Conservation (phyloP, 768 basidiomycete species). For the Collybia nuda region DNA sequence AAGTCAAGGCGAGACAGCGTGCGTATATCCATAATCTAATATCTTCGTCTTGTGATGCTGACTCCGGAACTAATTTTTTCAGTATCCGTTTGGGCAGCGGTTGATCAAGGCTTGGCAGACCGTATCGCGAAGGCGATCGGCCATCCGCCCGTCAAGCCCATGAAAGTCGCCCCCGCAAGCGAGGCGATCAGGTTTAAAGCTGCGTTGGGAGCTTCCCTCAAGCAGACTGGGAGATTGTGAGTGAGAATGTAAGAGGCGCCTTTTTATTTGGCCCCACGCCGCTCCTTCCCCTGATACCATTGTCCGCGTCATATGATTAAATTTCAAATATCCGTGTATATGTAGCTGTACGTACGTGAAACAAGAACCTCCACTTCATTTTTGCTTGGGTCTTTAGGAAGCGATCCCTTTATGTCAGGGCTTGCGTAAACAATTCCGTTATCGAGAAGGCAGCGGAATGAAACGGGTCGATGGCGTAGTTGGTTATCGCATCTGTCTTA, state of each 20-base stretch:
- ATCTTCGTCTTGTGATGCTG: neutral
- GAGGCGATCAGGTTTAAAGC: conserved; percentile 57
- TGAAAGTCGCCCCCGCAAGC: conserved; percentile 57
- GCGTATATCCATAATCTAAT: conserved; percentile 25
- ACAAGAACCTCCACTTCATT: too few species aligned
- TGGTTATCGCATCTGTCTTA: conserved; percentile 86
- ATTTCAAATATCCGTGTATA: too few species aligned
- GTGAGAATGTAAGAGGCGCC: neutral
- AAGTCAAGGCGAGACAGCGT: conserved; percentile 68
- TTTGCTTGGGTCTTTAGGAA: too few species aligned
- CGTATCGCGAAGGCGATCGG: conserved; percentile 78
- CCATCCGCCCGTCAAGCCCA: conserved; percentile 53
- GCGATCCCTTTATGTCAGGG: too few species aligned
- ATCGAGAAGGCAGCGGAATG: too few species aligned
- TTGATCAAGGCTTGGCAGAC: conserved; percentile 73
- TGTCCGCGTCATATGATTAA: too few species aligned
- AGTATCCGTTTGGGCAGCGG: conserved; percentile 81
- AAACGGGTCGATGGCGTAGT: conserved; percentile 64
- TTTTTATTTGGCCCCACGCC: too few species aligned
- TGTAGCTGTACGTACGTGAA: too few species aligned
- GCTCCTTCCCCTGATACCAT: too few species aligned
- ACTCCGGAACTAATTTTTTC: neutral
- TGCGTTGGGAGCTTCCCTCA: conserved; percentile 29
- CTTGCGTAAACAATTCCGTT: too few species aligned
- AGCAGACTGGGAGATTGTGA: conserved; percentile 10